Conservation (phyloP, 2,329 filamentous ascomycete genomes). For the Tolypocladium paradoxum region DNA sequence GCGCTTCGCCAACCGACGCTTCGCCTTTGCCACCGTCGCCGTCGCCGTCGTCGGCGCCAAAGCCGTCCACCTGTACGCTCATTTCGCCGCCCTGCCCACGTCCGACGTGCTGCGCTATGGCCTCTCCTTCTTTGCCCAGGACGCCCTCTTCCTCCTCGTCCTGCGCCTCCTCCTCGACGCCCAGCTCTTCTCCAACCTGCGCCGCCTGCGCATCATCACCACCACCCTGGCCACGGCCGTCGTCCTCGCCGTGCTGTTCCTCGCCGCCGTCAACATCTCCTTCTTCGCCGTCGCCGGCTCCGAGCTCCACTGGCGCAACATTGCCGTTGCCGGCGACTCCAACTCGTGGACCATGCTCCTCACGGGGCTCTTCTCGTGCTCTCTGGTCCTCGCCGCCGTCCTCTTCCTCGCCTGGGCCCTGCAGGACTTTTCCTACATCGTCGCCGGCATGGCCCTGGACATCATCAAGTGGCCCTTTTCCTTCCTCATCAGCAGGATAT, state of each 20-base stretch:
- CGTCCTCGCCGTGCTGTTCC: constrained; percentile 10
- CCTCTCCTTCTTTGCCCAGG: constrained; percentile 24
- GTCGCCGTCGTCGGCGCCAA: constrained; percentile 20
- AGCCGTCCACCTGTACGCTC: constrained; percentile 19
- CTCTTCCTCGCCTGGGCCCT: constrained; percentile 8
- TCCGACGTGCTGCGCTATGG: constrained; percentile 19
- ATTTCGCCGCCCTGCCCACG: constrained; percentile 17
- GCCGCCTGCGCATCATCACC: constrained; percentile 9
- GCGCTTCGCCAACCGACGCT: constrained; percentile 17
- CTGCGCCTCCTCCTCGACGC: constrained; percentile 19
- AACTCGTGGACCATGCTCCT: constrained; percentile 14
- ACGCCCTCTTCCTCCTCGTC: constrained; percentile 18
- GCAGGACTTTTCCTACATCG: constrained; percentile 11
- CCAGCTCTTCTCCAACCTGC: constrained; percentile 8
- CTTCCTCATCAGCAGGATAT: constrained; percentile 6
- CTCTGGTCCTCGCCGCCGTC: constrained; percentile 4
- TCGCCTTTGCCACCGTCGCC: constrained; percentile 20
- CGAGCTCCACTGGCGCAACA: constrained; percentile 18
- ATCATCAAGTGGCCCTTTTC: constrained; percentile 9
- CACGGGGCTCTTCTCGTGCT: constrained; percentile 12
- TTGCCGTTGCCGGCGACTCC: constrained; percentile 13
- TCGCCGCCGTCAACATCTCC: constrained; percentile 13
- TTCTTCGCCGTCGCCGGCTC: constrained; percentile 20
- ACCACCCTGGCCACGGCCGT: constrained; percentile 10
- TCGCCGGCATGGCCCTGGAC: constrained; percentile 10